phyloP scores from a whole-genome alignment of 352 stramenopile genomes.

The Pythium aquatile region DNA sequence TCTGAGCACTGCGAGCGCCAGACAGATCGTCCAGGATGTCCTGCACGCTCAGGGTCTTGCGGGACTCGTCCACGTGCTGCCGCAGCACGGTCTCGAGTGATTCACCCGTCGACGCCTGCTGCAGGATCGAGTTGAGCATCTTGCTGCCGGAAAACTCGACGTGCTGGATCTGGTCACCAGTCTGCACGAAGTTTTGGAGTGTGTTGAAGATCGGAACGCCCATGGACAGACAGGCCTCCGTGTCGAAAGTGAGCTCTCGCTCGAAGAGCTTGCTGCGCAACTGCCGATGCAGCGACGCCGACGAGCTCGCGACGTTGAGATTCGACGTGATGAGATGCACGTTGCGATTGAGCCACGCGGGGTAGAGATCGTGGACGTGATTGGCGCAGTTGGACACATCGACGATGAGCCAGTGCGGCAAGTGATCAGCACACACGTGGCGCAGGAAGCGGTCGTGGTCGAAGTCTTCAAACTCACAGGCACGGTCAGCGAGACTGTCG shows the following conservation, averaged over 20 bases:
- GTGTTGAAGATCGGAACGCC: conserved; percentile 93
- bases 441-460: conserved; percentile 68
- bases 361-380: conserved; percentile 85
- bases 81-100: conserved; percentile 63
- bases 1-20: conserved; percentile 87
- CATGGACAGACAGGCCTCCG: conserved; percentile 74
- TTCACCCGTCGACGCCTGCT: conserved; percentile 29
- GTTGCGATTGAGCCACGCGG: conserved; percentile 86
- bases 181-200: conserved; percentile 91
- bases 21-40: conserved; percentile 93
- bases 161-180: conserved; percentile 87
- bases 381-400: conserved; percentile 90
- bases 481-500: conserved; percentile 31
- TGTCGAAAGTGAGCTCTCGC: conserved; percentile 89
- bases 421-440: conserved; percentile 85
- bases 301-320: conserved; percentile 82
- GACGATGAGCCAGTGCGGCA: conserved; percentile 92
- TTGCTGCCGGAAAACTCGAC: conserved; percentile 91
- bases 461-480: conserved; percentile 37
- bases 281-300: conserved; percentile 65
- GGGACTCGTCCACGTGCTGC: conserved; percentile 56
- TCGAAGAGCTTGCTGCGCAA: conserved; percentile 73
- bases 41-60: conserved; percentile 46
- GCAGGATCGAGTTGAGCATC: conserved; percentile 84
- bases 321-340: conserved; percentile 94